Conservation (phyloP, 1,139 yeast species). For the Scheffersomyces segobiensis region DNA sequence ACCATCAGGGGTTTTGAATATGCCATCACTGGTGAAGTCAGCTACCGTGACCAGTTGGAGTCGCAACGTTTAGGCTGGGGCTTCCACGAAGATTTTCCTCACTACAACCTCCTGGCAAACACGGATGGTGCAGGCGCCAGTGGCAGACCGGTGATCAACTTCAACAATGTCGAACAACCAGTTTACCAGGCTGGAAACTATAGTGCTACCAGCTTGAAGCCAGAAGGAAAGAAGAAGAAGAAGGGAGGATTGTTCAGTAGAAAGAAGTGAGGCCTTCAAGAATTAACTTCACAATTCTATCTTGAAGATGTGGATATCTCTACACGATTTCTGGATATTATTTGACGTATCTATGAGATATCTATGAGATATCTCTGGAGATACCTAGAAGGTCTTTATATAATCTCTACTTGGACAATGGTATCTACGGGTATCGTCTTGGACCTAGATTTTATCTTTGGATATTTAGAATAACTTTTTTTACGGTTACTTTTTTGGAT, state of each 20-base stretch:
- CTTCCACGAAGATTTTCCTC: slow-evolving; percentile 50
- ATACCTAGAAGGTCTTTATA: background rate
- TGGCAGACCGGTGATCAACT: slow-evolving; percentile 34
- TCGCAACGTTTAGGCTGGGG: slow-evolving; percentile 78
- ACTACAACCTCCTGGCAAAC: slow-evolving; percentile 26
- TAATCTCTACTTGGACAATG: no score
- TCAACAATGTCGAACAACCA: slow-evolving; percentile 52
- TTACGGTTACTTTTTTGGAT: background rate
- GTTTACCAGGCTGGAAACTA: slow-evolving; percentile 63
- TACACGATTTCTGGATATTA: background rate
- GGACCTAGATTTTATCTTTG: background rate
- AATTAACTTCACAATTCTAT: background rate
- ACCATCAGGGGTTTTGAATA: slow-evolving; percentile 92
- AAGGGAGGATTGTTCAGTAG: slow-evolving; percentile 79
- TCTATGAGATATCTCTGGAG: background rate
- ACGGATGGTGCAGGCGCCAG: slow-evolving; percentile 16
- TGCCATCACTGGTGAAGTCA: slow-evolving; percentile 83
- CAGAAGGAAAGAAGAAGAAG: slow-evolving; percentile 34
- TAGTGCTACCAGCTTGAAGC: slow-evolving; percentile 41
- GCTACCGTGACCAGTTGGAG: slow-evolving; percentile 79
- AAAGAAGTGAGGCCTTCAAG: slow-evolving; percentile 29
- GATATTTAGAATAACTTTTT: background rate
- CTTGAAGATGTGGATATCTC: background rate
- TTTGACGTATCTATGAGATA: background rate
- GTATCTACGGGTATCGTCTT: no score